Percentiles rank a stretch among this genome's conserved stretches.
Evolutionary conservation across 495 filamentous ascomycete species (phyloP).

Genomic region (Lasiosphaeriaceae sp.): DNA sequence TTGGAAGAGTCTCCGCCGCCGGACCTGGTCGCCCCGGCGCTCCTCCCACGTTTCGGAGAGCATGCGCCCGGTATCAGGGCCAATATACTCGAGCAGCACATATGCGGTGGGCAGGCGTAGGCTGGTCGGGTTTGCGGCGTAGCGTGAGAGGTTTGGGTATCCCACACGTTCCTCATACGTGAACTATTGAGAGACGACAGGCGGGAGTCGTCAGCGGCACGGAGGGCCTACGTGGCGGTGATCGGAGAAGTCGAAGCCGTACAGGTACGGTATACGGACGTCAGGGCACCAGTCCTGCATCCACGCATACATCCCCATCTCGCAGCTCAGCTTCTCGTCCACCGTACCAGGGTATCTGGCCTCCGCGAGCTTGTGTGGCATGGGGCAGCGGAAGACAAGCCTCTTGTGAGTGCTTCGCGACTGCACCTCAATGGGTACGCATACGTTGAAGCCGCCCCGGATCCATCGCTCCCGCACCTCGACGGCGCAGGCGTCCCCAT

Average conservation of each 20-base stretch:
- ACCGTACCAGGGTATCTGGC: conserved; percentile 27
- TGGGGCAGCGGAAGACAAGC: conserved; percentile 30
- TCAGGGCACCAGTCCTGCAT: conserved; percentile 32
- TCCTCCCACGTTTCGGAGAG: conserved; percentile 29
- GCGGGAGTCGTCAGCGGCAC: too few species aligned
- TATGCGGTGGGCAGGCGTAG: conserved; percentile 15
- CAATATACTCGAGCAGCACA: conserved; percentile 20
- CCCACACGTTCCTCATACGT: conserved; percentile 5
- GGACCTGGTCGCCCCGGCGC: conserved; percentile 14
- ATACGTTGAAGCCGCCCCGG: conserved; percentile 39
- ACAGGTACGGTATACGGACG: conserved; percentile 30
- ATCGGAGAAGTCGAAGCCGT: conserved; percentile 32
- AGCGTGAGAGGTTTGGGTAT: conserved; percentile 11
- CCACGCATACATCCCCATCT: conserved; percentile 36
- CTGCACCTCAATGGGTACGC: conserved; percentile 31
- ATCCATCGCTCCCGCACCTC: conserved; percentile 22
- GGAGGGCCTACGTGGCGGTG: conserved; percentile 13
- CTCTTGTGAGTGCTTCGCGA: conserved; percentile 1
- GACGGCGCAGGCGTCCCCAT: conserved; percentile 4
- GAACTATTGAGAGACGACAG: too few species aligned
- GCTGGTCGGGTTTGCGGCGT: conserved; percentile 3
- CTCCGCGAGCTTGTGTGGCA: conserved; percentile 38
- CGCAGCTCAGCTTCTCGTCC: too few species aligned
- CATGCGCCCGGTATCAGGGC: conserved; percentile 24
- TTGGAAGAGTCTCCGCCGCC: conserved; percentile 26